phyloP scores from a whole-genome alignment of 768 basidiomycete species.

The Nidularia sp. region DNA sequence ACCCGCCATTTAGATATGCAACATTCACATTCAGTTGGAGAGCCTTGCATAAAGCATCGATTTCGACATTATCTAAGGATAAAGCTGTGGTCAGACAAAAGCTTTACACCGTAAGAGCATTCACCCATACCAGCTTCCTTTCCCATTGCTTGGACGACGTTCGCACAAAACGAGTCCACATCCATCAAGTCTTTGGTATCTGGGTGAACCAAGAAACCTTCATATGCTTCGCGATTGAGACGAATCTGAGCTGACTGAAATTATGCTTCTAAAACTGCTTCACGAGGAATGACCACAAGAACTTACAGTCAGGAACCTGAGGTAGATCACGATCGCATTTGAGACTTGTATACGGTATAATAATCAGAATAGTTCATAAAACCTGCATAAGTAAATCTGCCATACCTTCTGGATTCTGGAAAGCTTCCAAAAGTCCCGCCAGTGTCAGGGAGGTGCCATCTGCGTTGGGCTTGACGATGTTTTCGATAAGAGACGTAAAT shows the following conservation, averaged over 20 bases:
- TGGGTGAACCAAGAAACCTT: slow-evolving; percentile 73
- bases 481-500: slow-evolving; percentile 48
- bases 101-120: too few relatives aligned
- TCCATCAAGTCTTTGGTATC: slow-evolving; percentile 58
- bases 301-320: slow-evolving; percentile 70
- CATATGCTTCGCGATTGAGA: slow-evolving; percentile 52
- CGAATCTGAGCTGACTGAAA: slow-evolving; percentile 71
- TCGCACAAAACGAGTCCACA: slow-evolving; percentile 66
- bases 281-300: not conserved
- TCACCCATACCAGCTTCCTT: slow-evolving; percentile 70
- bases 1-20: slow-evolving; percentile 17
- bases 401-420: slow-evolving; percentile 51
- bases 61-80: slow-evolving; percentile 75
- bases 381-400: not conserved
- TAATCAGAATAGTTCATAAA: not conserved
- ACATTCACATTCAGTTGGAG: slow-evolving; percentile 65
- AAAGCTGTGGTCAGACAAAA: not conserved
- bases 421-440: slow-evolving; percentile 38
- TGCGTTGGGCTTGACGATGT: slow-evolving; percentile 31
- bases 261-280: not conserved
- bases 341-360: slow-evolving; percentile 55
- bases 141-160: slow-evolving; percentile 72
- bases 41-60: slow-evolving; percentile 70
- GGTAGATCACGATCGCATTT: slow-evolving; percentile 73
- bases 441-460: slow-evolving; percentile 29